Evolutionary conservation across 2,329 filamentous ascomycete genomes (phyloP).

Genomic region (Metarhizium brunneum): DNA sequence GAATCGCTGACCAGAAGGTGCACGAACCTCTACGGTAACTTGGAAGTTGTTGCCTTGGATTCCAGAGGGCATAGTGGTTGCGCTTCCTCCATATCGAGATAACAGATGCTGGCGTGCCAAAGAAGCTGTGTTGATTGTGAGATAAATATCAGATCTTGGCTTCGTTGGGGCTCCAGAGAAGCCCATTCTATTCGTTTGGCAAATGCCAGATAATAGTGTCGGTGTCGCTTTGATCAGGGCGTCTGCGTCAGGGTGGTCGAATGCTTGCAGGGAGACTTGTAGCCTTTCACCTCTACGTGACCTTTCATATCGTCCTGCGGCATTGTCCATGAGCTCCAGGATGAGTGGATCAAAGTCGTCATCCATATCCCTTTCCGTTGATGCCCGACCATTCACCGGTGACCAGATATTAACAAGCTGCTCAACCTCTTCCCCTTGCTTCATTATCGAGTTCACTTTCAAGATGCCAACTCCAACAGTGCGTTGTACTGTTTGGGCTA

Average conservation of each 20-base stretch:
- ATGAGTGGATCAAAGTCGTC: slow-evolving; percentile 68
- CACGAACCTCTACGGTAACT: slow-evolving; percentile 80
- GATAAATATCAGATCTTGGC: slow-evolving; percentile 85
- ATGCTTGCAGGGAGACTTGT: slow-evolving; percentile 70
- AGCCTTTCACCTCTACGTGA: slow-evolving; percentile 66
- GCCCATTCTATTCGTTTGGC: slow-evolving; percentile 78
- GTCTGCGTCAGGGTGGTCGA: slow-evolving; percentile 70
- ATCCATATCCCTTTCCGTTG: slow-evolving; percentile 47
- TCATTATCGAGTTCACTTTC: slow-evolving; percentile 66
- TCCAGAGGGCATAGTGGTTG: slow-evolving; percentile 57
- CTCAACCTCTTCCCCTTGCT: slow-evolving; percentile 62
- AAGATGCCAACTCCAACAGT: slow-evolving; percentile 70
- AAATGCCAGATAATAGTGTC: slow-evolving; percentile 73
- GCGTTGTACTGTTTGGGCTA: slow-evolving; percentile 31
- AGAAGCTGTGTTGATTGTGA: slow-evolving; percentile 73
- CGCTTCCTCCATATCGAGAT: slow-evolving; percentile 62
- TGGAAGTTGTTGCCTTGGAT: slow-evolving; percentile 68
- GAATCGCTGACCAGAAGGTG: slow-evolving; percentile 67
- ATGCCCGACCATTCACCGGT: slow-evolving; percentile 40
- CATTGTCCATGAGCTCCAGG: slow-evolving; percentile 62
- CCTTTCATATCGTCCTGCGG: slow-evolving; percentile 65
- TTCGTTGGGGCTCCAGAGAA: slow-evolving; percentile 89
- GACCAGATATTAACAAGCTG: slow-evolving; percentile 73
- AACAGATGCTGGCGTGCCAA: slow-evolving; percentile 65
- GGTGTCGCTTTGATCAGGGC: slow-evolving; percentile 76